These are phyloP conservation scores for Rhizoclosmatium sp. DNA, from an alignment of 192 early-diverging fungal species.

Conservation along the genomic window DNA sequence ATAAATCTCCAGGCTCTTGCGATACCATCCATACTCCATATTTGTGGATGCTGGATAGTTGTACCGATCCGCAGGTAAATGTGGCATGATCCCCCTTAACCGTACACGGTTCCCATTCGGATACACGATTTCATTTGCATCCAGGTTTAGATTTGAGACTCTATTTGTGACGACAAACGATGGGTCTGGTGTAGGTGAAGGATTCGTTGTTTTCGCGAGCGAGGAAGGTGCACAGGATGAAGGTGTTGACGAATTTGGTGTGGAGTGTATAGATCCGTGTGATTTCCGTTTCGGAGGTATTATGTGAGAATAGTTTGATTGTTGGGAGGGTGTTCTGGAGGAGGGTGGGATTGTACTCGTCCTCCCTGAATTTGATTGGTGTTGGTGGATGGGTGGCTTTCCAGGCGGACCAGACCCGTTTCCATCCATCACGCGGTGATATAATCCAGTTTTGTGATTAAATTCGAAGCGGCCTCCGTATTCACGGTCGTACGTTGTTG, in stretches of 20 bases:
- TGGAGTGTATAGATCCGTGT: too few relatives aligned
- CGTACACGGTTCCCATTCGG: background rate
- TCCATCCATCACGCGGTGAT: too few relatives aligned
- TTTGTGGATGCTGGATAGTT: conserved; percentile 41
- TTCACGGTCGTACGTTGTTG: background rate
- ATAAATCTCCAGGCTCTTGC: conserved; percentile 36
- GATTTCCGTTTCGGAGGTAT: too few relatives aligned
- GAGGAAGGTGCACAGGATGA: background rate
- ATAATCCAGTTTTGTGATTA: conserved; percentile 6
- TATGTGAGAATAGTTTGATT: too few relatives aligned
- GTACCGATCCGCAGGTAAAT: conserved; percentile 28
- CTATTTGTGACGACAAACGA: conserved; percentile 1
- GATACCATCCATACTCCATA: conserved; percentile 48
- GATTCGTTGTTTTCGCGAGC: background rate
- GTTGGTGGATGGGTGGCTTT: too few relatives aligned
- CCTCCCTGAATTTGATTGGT: too few relatives aligned
- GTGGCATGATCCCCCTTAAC: background rate
- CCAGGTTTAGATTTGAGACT: background rate
- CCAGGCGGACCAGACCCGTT: too few relatives aligned
- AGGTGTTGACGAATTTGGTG: background rate
- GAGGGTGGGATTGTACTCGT: too few relatives aligned
- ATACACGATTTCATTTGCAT: background rate
- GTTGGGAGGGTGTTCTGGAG: too few relatives aligned
- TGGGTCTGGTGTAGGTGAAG: background rate
- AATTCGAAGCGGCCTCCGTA: background rate